Evolutionary conservation across 345 rosid genomes (phyloP), one percentile per base, ranked within the genome.

Genomic region (rapeseed (Brassica napus)): DNA sequence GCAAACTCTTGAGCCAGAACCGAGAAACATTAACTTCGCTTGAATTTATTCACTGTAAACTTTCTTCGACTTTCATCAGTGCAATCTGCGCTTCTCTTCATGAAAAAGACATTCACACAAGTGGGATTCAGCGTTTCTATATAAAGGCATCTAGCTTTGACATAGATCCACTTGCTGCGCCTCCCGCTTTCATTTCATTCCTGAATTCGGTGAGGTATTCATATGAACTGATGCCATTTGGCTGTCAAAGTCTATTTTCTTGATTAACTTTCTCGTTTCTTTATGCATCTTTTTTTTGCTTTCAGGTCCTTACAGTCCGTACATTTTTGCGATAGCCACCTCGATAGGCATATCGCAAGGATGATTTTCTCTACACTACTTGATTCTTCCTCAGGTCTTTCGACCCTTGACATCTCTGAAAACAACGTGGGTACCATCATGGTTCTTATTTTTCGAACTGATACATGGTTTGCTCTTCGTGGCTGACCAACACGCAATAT

Each of bases 351-450:
- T 72, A 82, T 79, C 64, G 90, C 90, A 16, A 82, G 71, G 72
- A 71, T 74, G 42, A 64, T 94, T 80, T 90, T 90, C 64, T 77
- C 78, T 28, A 76, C 84, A 39, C 93, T 94, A 77, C 79, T 91
- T 75, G 84, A 91, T 68, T 82, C 89, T 77, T 85, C 92, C 0
- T 86, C 89, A 31, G 61, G 72, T 30, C 39, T 92, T 69, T 84
- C 91, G 21, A 68, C 69, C 77, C 93, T 94, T 49, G 94, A 92
- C 72, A 91, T 94, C 76, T 94, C 98, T 54, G 97, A 90, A 35
- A 94, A 94, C 82, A 76, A 82, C 72, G 98, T 92, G 80, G 69
- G 92, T 76, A 69, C 73, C 74, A 79, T 68, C 59, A 52, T 87
- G 62, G 10, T 23, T 70, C 71, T 72, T n/a, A 32, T 59, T 21